Percentiles rank a stretch among this genome's conserved stretches.
Evolutionary conservation across 2,329 filamentous ascomycete species (phyloP).

Genomic region (Aspergillus amoenus): DNA sequence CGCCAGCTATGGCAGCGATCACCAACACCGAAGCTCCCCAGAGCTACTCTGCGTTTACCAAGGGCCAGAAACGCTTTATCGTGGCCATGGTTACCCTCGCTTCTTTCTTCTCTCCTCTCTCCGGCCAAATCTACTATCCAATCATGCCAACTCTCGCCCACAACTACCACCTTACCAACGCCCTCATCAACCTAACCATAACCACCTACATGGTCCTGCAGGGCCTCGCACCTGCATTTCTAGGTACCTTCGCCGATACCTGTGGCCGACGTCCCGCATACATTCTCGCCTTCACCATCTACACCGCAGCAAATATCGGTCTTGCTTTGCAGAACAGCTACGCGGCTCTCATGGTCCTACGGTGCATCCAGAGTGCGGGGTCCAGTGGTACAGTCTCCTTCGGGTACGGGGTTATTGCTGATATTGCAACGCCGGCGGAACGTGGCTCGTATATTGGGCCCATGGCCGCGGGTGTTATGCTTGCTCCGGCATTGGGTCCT

Average conservation of each 20-base stretch:
- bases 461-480: constrained; percentile 60
- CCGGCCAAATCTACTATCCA: constrained; percentile 31
- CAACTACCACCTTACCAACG: constrained; percentile 40
- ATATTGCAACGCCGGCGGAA: constrained; percentile 67
- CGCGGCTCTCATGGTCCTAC: constrained; percentile 34
- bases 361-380: constrained; percentile 44
- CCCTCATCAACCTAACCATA: constrained; percentile 48
- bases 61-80: constrained; percentile 35
- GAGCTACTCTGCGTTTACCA: constrained; percentile 32
- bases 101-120: constrained; percentile 38
- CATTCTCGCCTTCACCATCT: constrained; percentile 54
- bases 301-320: constrained; percentile 37
- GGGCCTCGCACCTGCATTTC: constrained; percentile 60
- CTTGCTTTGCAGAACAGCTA: constrained; percentile 38
- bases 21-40: not conserved
- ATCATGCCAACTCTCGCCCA: constrained; percentile 31
- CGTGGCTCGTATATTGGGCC: constrained; percentile 69
- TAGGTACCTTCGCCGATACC: constrained; percentile 62
- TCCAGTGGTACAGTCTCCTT: constrained; percentile 71
- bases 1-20: not conserved
- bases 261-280: constrained; percentile 63
- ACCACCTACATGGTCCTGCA: constrained; percentile 59
- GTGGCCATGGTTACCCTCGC: constrained; percentile 39
- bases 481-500: constrained; percentile 54
- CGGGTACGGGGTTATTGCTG: constrained; percentile 69